These are phyloP conservation scores for Fusarium caatingaense DNA, from an alignment of 2,329 filamentous ascomycete species.

Conservation along the genomic window DNA sequence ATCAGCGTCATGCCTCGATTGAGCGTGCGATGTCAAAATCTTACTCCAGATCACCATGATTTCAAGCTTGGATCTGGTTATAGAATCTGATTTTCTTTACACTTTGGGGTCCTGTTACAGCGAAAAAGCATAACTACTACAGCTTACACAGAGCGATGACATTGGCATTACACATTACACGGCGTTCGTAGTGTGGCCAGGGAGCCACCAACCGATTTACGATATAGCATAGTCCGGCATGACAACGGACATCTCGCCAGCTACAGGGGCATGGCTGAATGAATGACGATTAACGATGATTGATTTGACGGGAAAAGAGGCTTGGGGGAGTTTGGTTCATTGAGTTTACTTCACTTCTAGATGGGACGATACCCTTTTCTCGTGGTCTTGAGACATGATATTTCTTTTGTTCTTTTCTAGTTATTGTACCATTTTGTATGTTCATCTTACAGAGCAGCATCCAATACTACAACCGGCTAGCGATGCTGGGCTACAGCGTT, in stretches of 20 bases:
- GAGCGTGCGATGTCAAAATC: constrained; percentile 64
- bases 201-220: constrained; percentile 34
- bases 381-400: constrained; percentile 32
- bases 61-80: constrained; percentile 9
- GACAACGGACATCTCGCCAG: constrained; percentile 19
- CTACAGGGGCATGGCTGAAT: constrained; percentile 33
- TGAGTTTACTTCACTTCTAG: constrained; percentile 48
- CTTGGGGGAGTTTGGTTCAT: constrained; percentile 38
- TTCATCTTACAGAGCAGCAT: not conserved
- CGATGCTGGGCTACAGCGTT: constrained; percentile 2
- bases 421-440: not conserved
- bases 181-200: constrained; percentile 40
- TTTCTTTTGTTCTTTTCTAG: constrained; percentile 18
- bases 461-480: constrained; percentile 1
- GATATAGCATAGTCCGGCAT: constrained; percentile 33
- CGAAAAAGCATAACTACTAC: constrained; percentile 33
- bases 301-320: constrained; percentile 26
- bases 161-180: constrained; percentile 35
- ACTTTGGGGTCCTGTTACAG: constrained; percentile 32
- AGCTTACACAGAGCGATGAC: constrained; percentile 34
- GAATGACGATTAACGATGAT: constrained; percentile 46
- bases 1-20: constrained; percentile 71
- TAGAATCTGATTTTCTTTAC: constrained; percentile 36
- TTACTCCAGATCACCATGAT: constrained; percentile 48
- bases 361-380: constrained; percentile 56